phyloP scores from a whole-genome alignment of 805 yeast genomes.

The Grigorovia transvaalensis region DNA sequence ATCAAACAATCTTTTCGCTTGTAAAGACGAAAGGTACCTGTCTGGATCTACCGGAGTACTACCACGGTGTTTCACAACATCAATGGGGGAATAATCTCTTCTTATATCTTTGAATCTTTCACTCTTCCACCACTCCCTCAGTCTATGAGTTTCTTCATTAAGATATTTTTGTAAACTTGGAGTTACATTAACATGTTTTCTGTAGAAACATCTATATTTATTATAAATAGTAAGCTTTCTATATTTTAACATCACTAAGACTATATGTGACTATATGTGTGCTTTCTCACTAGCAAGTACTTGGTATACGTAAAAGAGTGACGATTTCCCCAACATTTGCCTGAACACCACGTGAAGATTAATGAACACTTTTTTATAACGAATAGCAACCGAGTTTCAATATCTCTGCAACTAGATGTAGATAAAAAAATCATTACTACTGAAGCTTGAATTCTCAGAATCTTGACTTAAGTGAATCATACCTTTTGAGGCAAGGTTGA shows the following conservation, averaged over 20 bases:
- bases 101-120: constrained; percentile 38
- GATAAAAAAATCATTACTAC: neutral
- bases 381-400: neutral
- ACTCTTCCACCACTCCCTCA: constrained; percentile 41
- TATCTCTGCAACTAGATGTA: neutral
- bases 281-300: neutral
- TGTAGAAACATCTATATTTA: neutral
- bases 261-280: too few species aligned
- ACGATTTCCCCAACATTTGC: too few species aligned
- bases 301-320: neutral
- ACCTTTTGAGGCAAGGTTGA: constrained; percentile 21
- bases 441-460: neutral
- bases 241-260: too few species aligned
- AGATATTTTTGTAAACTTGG: constrained; percentile 11
- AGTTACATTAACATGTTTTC: neutral
- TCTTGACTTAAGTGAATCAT: constrained; percentile 5
- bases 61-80: constrained; percentile 46
- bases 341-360: neutral
- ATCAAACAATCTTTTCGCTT: constrained; percentile 42
- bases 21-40: constrained; percentile 39
- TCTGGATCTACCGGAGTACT: constrained; percentile 28
- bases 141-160: constrained; percentile 26
- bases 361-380: neutral
- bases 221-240: neutral
- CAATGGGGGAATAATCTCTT: constrained; percentile 43